A percentile compares a stretch with the other conserved stretches of the same genome.
Conservation (phyloP, 768 basidiomycete species). For the Chiua virens region DNA sequence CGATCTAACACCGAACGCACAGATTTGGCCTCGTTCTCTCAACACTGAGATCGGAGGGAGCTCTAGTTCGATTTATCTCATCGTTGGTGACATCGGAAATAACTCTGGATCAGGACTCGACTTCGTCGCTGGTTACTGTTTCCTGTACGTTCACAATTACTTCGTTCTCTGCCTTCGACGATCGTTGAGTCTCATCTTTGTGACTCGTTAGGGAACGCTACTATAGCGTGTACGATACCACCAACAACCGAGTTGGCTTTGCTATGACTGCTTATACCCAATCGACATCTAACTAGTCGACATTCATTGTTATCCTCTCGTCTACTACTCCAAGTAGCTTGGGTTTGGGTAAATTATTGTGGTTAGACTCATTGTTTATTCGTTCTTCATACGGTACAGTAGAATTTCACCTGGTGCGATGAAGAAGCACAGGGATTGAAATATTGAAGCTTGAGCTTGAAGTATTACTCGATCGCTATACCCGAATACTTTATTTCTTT, state of each 20-base stretch:
- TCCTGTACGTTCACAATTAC: constrained; percentile 9
- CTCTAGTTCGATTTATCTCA: constrained; percentile 19
- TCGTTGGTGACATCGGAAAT: constrained; percentile 13
- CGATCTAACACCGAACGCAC: constrained; percentile 17
- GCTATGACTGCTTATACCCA: constrained; percentile 39
- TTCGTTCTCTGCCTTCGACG: neutral
- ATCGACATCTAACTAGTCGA: too few relatives aligned
- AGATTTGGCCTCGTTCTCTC: constrained; percentile 9
- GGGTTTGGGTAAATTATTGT: too few relatives aligned
- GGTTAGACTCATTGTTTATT: too few relatives aligned
- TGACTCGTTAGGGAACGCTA: constrained; percentile 31
- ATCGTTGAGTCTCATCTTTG: neutral
- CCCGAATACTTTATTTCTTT: too few relatives aligned
- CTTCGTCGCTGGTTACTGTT: constrained; percentile 13
- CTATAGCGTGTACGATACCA: constrained; percentile 26
- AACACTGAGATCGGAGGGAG: constrained; percentile 25
- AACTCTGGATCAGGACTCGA: constrained; percentile 6
- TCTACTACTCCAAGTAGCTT: too few relatives aligned
- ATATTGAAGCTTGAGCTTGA: too few relatives aligned
- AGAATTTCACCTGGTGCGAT: too few relatives aligned
- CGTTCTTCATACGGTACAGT: too few relatives aligned
- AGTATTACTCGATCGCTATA: too few relatives aligned
- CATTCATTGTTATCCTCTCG: too few relatives aligned
- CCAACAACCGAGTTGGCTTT: constrained; percentile 35
- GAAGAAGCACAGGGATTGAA: too few relatives aligned